phyloP scores from a whole-genome alignment of 1,284 basidiomycete species.

The Boletus sp. region DNA sequence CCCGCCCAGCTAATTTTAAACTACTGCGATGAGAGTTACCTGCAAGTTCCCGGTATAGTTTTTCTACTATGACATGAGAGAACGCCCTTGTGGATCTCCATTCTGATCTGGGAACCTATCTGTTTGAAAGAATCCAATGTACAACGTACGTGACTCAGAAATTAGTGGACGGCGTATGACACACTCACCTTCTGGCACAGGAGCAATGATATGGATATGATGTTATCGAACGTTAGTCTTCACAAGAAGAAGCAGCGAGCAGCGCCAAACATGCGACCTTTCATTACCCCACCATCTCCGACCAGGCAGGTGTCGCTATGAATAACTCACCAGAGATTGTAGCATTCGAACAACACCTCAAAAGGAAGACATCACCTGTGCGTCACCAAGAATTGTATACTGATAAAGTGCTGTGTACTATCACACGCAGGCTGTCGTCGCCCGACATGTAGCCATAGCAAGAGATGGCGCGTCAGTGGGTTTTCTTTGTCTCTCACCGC shows the following conservation, averaged over 20 bases:
- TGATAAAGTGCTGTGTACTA: too few species aligned
- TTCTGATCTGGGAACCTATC: neutral
- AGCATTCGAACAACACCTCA: neutral
- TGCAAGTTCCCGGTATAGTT: neutral
- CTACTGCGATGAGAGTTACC: neutral
- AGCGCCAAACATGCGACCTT: too few species aligned
- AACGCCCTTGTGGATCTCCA: neutral
- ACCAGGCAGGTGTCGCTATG: neutral
- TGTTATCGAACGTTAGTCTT: too few species aligned
- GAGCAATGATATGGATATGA: too few species aligned
- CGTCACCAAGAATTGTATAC: too few species aligned
- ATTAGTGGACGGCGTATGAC: neutral
- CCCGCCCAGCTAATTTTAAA: neutral
- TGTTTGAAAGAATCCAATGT: too few species aligned
- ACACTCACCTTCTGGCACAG: too few species aligned
- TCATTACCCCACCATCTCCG: too few species aligned
- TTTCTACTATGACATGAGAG: neutral
- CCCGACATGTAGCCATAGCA: neutral
- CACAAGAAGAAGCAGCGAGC: too few species aligned
- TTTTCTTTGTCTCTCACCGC: constrained; percentile 3
- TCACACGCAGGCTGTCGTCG: neutral
- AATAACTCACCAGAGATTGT: neutral
- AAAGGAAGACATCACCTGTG: neutral
- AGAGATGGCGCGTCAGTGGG: neutral
- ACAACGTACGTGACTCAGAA: neutral